Percentiles rank a stretch among this genome's conserved stretches.
phyloP scores from a whole-genome alignment of 352 stramenopile genomes.

The Salisapilia sapeloensis region DNA sequence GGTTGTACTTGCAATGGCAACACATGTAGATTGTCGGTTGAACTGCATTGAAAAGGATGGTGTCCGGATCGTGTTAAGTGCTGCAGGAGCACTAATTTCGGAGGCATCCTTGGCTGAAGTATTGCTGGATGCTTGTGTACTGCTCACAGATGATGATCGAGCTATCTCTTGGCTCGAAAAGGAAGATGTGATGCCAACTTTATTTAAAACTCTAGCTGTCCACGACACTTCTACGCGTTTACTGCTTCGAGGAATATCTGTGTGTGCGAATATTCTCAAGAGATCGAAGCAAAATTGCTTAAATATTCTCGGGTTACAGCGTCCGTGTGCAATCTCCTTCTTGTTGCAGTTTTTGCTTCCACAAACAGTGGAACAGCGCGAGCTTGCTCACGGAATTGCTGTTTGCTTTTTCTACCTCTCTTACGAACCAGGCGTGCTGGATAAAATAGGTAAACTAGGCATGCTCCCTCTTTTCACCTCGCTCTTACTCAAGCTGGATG shows the following conservation, averaged over 20 bases:
- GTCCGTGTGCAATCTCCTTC: slow-evolving; percentile 13
- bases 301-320: slow-evolving; percentile 12
- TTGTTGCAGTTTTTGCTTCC: slow-evolving; percentile 25
- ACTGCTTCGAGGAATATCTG: slow-evolving; percentile 16
- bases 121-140: slow-evolving; percentile 5
- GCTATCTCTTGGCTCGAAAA: slow-evolving; percentile 17
- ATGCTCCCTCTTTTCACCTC: no score
- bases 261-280: slow-evolving; percentile 35
- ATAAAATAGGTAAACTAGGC: no score
- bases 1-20: no score
- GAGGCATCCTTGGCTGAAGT: slow-evolving; percentile 3
- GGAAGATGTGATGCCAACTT: slow-evolving; percentile 21
- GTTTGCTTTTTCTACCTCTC: no score
- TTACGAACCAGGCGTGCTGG: no score
- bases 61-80: neutral
- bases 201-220: slow-evolving; percentile 35
- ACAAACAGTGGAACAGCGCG: no score
- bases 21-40: no score
- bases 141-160: slow-evolving; percentile 1
- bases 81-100: slow-evolving; percentile 3
- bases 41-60: slow-evolving; percentile 1
- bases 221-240: slow-evolving; percentile 13
- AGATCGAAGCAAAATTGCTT: slow-evolving; percentile 18
- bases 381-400: no score
- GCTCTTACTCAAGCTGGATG: no score